Evolutionary conservation across 75 land plant genomes (phyloP), one percentile per base, ranked within the genome.

Genomic region (Pinus albicaulis): DNA sequence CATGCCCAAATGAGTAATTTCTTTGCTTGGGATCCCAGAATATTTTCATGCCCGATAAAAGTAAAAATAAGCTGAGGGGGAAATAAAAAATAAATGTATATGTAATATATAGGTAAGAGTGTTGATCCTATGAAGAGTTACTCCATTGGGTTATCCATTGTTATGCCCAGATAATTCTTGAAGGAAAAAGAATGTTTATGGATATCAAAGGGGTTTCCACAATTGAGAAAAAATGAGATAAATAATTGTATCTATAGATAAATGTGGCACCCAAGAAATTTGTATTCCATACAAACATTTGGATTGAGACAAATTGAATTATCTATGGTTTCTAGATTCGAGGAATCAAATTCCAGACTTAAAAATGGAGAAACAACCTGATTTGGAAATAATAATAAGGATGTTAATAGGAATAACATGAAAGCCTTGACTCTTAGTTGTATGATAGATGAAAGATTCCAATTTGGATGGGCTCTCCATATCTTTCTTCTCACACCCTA

Each of bases 401-500:
- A 5, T 12, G 6, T 3, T 1, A 52, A 76, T 41, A 12, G 14
- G 17, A 11, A 57, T 31, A 48, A 61, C 58, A 76, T 80, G 56
- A 53, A 25, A 65, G 81, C 76, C 70, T 80, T 96, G 73, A 76
- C 85, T 19, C 78, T 97, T 15, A 72, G 87, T 57, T 97, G 90
- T 53, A 91, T 89, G 77, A 87, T 98, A 19, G 98, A 96, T 38
- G 98, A 90, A 14, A 98, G 99, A 10, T 88, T 98, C 15, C 98
- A 98, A 58, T 98, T 92, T 57, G 98, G 99, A 58, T 98, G 99
- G 99, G 96, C 99, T 5, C 74, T 98, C 41, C 99, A 98, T 78
- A 84, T 98, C 17, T 98, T 98, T 5, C 98, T 98, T 31, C 77
- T 98, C 59, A 98, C 98, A 53, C 99, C 99, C 41, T 98, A 98